Evolutionary conservation across 2,329 filamentous ascomycete species (phyloP), one percentile per base, ranked within the genome.

Genomic region (Scedosporium dehoogii): DNA sequence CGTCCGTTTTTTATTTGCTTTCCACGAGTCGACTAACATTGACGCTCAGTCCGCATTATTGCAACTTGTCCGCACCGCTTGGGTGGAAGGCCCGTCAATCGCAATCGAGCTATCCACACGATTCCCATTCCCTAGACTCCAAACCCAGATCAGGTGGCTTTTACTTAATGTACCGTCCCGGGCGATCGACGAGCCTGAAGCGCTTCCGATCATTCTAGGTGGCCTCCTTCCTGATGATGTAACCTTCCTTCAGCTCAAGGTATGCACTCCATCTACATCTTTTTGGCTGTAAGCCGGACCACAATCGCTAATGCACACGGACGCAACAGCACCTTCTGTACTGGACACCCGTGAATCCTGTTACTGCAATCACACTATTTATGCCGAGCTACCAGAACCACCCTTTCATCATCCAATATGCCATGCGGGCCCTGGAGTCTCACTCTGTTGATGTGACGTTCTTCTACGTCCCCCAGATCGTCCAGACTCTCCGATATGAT

Each of bases 381-480:
- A 73, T 96, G 67, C 96, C 96, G 0, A 86, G 88, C 1, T 99
- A 96, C 73, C 86, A 87, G 48, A 93, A 96, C 69, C 89, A 99
- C 70, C 90, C 96, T 0, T 96, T 92, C 74, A 82, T 99, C 61
- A 85, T 97, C 46, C 96, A 99, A 73, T 99, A 97, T 73, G 94
- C 94, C 1, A 96, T 99, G 87, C 86, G 92, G 69, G 91, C 94
- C 3, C 76, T 99, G 58, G 94, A 99, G 72, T 92, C 89, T 68
- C 94, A 99, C 70, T 88, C 92, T 0, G 88, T 97, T n/a, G 94
- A 97, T 71, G 87, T 97, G 21, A 96, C 93, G 0, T 99, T 99
- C 80, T 99, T 97, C 76, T 97, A 97, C 71, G 94, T 99, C 2
- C 94, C 96, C 6, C 94, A 99, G 72, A 96, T 99, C 68, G 94